Conservation (phyloP, 306 rosid species). For the Cyclanthera cordifolia region DNA sequence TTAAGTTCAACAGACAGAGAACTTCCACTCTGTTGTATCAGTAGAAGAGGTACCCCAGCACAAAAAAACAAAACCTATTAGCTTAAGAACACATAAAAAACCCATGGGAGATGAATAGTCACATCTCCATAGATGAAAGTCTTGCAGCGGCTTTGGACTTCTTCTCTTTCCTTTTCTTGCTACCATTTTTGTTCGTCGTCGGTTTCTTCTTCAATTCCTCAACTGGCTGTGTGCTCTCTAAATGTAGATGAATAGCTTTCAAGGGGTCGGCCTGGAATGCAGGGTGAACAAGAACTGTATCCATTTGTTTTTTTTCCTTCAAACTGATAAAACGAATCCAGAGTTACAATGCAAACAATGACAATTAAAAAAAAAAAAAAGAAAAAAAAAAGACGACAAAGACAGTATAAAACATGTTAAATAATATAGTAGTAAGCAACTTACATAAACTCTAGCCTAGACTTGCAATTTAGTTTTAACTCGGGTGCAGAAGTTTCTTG, state of each 20-base stretch:
- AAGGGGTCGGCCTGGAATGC: conserved; percentile 18
- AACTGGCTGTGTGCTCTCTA: conserved; percentile 48
- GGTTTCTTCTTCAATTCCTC: conserved; percentile 33
- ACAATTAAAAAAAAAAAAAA: no score
- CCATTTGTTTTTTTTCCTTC: conserved; percentile 49
- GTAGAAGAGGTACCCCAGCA: no score
- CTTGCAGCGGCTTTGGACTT: conserved; percentile 33
- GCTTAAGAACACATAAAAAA: no score
- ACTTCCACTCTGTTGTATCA: no score
- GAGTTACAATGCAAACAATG: not conserved
- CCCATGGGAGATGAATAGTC: no score
- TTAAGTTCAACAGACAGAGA: no score
- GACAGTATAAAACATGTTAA: conserved; percentile 10
- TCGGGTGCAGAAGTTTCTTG: conserved; percentile 18
- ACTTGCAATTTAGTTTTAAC: conserved; percentile 45
- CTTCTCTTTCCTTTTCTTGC: conserved; percentile 45
- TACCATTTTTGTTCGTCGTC: conserved; percentile 41
- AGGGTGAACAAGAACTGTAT: conserved; percentile 42
- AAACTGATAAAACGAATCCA: conserved; percentile 38
- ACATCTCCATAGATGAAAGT: conserved; percentile 36
- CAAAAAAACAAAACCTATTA: no score
- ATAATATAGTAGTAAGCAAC: conserved; percentile 18
- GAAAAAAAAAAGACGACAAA: no score
- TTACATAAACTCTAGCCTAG: conserved; percentile 52
- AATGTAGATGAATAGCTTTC: conserved; percentile 41